Percentiles rank a stretch among this genome's conserved stretches.
phyloP scores from a whole-genome alignment of 2,329 filamentous ascomycete genomes.

The Lasiodiplodia sp. region DNA sequence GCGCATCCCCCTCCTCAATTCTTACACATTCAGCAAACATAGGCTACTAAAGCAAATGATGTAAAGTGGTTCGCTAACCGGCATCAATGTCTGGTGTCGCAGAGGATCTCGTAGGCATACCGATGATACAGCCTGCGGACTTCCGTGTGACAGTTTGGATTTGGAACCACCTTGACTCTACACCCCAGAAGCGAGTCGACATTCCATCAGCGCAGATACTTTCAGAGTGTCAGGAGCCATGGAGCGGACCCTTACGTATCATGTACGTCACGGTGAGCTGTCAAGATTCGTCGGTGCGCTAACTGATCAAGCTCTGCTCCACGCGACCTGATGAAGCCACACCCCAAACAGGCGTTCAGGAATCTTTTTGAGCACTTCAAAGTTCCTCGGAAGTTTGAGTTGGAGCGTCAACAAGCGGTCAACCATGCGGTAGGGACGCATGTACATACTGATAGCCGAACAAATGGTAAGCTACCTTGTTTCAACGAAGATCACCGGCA shows the following conservation, averaged over 20 bases:
- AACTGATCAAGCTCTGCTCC: neutral
- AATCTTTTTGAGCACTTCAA: neutral
- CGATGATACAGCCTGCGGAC: no score
- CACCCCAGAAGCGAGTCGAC: neutral
- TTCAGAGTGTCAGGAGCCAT: neutral
- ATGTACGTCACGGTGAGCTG: neutral
- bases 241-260: neutral
- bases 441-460: neutral
- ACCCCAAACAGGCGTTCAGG: no score
- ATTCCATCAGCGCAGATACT: neutral
- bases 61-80: no score
- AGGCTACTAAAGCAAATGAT: no score
- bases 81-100: no score
- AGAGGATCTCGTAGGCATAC: no score
- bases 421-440: neutral
- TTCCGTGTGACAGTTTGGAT: no score
- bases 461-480: neutral
- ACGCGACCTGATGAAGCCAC: no score
- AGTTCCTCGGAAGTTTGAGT: neutral
- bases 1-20: no score
- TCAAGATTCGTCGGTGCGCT: neutral
- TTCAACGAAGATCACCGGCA: no score
- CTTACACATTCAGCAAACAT: no score
- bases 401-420: neutral
- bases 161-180: neutral